These are phyloP conservation scores for Pichia cactophila DNA, from an alignment of 1,139 yeast genomes.

Conservation along the genomic window DNA sequence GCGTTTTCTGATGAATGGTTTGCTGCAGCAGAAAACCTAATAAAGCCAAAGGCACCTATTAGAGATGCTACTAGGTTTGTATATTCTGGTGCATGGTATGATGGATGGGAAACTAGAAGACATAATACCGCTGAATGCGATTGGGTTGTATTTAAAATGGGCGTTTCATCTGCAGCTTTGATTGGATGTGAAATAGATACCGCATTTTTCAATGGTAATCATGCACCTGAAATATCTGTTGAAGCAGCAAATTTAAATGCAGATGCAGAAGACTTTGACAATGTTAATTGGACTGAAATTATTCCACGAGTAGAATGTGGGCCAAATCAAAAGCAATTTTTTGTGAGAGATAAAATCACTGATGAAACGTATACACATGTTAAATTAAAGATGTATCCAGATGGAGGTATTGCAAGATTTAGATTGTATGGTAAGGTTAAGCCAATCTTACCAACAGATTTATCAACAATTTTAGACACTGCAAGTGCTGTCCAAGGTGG, in stretches of 20 bases:
- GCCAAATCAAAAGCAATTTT: slow-evolving; percentile 80
- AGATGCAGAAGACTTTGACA: slow-evolving; percentile 25
- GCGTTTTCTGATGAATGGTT: slow-evolving; percentile 85
- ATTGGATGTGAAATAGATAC: slow-evolving; percentile 88
- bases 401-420: slow-evolving; percentile 95
- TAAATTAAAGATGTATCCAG: slow-evolving; percentile 86
- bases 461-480: slow-evolving; percentile 48
- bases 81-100: slow-evolving; percentile 92
- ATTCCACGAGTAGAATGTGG: slow-evolving; percentile 74
- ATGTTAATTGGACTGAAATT: slow-evolving; percentile 58
- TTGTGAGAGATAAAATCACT: slow-evolving; percentile 54
- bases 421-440: slow-evolving; percentile 77
- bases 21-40: slow-evolving; percentile 85
- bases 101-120: slow-evolving; percentile 97
- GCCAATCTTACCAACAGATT: slow-evolving; percentile 51
- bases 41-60: slow-evolving; percentile 71
- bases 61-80: slow-evolving; percentile 74
- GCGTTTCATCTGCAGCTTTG: slow-evolving; percentile 74
- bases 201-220: slow-evolving; percentile 88
- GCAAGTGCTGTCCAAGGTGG: slow-evolving; percentile 88
- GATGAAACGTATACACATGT: slow-evolving; percentile 63
- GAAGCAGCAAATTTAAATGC: slow-evolving; percentile 52
- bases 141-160: slow-evolving; percentile 76
- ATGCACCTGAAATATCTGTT: slow-evolving; percentile 83
- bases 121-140: slow-evolving; percentile 81